phyloP scores from a whole-genome alignment of 2,329 filamentous ascomycete species.

The Pyricularia pennisetigena region DNA sequence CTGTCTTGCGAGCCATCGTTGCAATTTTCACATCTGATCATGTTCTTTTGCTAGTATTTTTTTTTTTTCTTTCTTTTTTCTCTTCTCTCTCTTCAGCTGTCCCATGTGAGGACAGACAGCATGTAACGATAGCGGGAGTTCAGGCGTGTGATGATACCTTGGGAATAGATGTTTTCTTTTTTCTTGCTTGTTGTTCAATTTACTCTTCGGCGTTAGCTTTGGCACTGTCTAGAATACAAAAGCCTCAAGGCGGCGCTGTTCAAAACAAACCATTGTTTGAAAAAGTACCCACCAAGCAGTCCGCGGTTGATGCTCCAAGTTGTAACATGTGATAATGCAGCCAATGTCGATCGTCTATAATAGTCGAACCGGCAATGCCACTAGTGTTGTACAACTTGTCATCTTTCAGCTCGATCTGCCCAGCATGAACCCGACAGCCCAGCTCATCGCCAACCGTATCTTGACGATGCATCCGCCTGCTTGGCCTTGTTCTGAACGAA shows the following conservation, averaged over 20 bases:
- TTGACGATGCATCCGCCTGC: constrained; percentile 68
- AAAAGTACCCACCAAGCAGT: neutral
- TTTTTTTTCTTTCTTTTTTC: neutral
- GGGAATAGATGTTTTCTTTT: constrained; percentile 1
- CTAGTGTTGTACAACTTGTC: neutral
- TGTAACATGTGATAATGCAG: neutral
- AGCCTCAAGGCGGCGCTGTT: neutral
- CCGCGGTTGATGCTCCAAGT: neutral
- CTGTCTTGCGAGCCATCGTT: neutral
- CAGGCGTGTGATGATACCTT: constrained; percentile 1
- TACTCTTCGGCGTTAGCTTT: neutral
- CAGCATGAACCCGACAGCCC: neutral
- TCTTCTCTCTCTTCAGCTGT: neutral
- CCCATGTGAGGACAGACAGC: neutral
- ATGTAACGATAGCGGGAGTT: neutral
- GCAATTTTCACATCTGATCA: neutral
- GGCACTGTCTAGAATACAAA: neutral
- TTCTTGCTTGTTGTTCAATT: neutral
- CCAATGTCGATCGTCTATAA: neutral
- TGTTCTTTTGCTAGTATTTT: too few species aligned
- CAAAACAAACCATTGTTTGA: neutral
- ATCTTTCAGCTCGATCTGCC: neutral
- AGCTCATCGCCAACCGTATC: constrained; percentile 64
- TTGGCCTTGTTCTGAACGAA: constrained; percentile 75
- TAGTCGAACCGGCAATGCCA: neutral